A percentile compares a stretch with the other conserved stretches of the same genome.
Conservation (phyloP, 148 eudicot genomes). For the Limonium bicolor region DNA sequence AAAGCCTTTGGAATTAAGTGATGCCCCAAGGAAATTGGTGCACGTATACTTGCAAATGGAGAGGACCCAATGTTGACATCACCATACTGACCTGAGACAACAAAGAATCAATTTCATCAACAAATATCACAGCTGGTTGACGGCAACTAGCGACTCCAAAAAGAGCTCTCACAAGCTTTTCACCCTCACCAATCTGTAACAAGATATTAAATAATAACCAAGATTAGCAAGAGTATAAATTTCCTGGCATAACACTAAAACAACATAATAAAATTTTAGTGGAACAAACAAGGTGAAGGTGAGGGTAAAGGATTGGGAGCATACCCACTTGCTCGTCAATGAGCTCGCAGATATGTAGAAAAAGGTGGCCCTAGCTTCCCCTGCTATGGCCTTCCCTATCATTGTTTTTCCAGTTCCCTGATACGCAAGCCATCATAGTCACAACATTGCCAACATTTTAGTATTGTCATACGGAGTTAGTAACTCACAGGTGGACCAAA, state of each 20-base stretch:
- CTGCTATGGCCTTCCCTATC: constrained; percentile 98
- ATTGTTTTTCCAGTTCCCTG: constrained; percentile 97
- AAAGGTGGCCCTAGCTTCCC: constrained; percentile 94
- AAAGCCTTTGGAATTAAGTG: too few relatives aligned
- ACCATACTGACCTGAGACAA: constrained; percentile 95
- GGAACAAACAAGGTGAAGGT: too few relatives aligned
- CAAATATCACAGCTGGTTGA: constrained; percentile 98
- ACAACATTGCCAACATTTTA: not conserved
- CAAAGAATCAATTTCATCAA: constrained; percentile 98
- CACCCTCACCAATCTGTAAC: constrained; percentile 93
- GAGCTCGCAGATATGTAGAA: constrained; percentile 96
- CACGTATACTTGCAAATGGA: too few relatives aligned
- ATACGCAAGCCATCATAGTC: not conserved
- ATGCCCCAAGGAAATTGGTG: too few relatives aligned
- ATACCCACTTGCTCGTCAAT: constrained; percentile 97
- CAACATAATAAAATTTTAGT: too few relatives aligned
- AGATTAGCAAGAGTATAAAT: too few relatives aligned
- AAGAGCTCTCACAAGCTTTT: constrained; percentile 97
- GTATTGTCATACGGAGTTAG: not conserved
- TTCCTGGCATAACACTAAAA: too few relatives aligned
- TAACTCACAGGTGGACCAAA: constrained; percentile 94
- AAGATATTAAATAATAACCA: constrained; percentile 2
- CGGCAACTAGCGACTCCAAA: constrained; percentile 99
- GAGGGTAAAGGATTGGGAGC: constrained; percentile 2
- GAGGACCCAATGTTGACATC: too few relatives aligned